phyloP scores from a whole-genome alignment of 768 basidiomycete species.

The Lactifluus piperatus region DNA sequence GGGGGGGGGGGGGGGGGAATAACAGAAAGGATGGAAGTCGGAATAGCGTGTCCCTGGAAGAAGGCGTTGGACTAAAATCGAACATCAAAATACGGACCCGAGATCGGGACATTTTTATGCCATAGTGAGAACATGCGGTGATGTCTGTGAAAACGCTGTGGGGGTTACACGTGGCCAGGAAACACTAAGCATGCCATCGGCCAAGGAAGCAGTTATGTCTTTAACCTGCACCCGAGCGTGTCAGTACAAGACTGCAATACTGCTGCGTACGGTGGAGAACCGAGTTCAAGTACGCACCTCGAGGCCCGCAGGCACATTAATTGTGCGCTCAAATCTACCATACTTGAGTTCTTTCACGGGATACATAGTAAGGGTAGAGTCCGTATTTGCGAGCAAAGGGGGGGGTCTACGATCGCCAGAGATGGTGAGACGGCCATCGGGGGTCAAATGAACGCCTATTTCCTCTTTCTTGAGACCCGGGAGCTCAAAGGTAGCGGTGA shows the following conservation, averaged over 20 bases:
- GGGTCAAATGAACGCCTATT: slow-evolving; percentile 37
- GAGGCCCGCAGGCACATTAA: slow-evolving; percentile 16
- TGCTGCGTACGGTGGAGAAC: not conserved
- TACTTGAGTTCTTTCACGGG: slow-evolving; percentile 20
- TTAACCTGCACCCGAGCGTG: slow-evolving; percentile 9
- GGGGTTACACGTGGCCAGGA: slow-evolving; percentile 17
- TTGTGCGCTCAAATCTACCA: slow-evolving; percentile 19
- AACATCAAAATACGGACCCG: not conserved
- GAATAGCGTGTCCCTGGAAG: not conserved
- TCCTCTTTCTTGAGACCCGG: slow-evolving; percentile 45
- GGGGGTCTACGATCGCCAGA: slow-evolving; percentile 35
- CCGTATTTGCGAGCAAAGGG: slow-evolving; percentile 6
- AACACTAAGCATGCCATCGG: slow-evolving; percentile 19
- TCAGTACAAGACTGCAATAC: not conserved
- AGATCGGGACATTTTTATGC: not conserved
- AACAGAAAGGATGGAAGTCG: not conserved
- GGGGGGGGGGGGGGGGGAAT: too few relatives aligned
- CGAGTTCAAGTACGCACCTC: slow-evolving; percentile 7
- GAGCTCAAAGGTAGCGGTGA: slow-evolving; percentile 47
- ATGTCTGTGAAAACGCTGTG: not conserved
- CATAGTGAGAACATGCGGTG: not conserved
- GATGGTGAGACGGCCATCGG: slow-evolving; percentile 39
- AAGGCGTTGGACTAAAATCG: not conserved
- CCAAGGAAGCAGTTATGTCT: slow-evolving; percentile 18
- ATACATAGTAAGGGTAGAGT: not conserved